phyloP scores from a whole-genome alignment of 257 asterid species.

The Jasminum sambac region DNA sequence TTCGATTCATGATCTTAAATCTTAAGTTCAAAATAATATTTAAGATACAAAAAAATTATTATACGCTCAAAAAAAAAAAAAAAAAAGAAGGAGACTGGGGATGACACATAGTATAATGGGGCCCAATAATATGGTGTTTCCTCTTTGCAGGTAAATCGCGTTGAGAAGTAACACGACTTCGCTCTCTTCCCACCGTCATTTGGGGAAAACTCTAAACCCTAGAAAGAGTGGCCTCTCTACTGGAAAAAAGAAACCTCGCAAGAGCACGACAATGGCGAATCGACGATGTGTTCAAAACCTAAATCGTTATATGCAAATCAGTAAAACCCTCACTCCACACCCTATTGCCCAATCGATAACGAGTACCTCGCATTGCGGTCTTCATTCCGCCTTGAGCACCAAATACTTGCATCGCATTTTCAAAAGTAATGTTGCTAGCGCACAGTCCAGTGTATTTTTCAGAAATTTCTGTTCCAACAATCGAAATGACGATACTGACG shows the following conservation, averaged over 20 bases:
- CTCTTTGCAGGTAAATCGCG: too few species aligned
- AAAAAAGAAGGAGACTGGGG: too few species aligned
- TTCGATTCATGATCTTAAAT: too few species aligned
- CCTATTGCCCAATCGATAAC: background rate
- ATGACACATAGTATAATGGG: too few species aligned
- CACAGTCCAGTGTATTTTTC: conserved; percentile 20
- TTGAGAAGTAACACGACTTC: too few species aligned
- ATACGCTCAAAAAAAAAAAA: too few species aligned
- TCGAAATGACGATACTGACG: conserved; percentile 28
- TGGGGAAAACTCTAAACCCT: background rate
- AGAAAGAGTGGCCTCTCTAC: background rate
- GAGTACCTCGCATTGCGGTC: conserved; percentile 2
- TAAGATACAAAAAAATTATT: too few species aligned
- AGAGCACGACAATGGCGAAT: conserved; percentile 2
- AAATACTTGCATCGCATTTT: conserved; percentile 23
- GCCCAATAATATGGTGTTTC: too few species aligned
- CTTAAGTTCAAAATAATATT: too few species aligned
- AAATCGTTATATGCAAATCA: background rate
- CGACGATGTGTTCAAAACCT: background rate
- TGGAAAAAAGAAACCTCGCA: background rate
- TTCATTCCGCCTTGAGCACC: conserved; percentile 25
- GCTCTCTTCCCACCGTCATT: background rate
- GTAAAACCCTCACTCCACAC: background rate
- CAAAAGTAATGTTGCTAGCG: conserved; percentile 14
- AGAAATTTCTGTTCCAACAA: conserved; percentile 39